phyloP scores from a whole-genome alignment of 1,139 yeast species.

The Insectozyma bohioensis region DNA sequence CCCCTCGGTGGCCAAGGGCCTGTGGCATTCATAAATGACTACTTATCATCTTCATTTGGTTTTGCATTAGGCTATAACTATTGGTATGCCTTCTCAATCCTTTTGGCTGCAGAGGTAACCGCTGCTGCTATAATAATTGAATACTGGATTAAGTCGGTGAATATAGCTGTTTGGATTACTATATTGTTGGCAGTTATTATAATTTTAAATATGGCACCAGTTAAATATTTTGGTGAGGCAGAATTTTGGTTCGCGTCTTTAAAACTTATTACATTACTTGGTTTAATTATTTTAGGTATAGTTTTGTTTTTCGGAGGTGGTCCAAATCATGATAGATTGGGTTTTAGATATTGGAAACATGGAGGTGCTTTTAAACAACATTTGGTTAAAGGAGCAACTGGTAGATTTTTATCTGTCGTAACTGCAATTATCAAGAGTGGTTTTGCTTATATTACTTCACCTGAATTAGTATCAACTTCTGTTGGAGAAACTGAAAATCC shows the following conservation, averaged over 20 bases:
- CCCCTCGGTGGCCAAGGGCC: constrained; percentile 52
- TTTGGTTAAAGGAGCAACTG: constrained; percentile 56
- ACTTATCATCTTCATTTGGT: constrained; percentile 36
- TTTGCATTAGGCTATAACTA: constrained; percentile 52
- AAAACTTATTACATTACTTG: constrained; percentile 40
- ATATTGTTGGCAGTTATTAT: constrained; percentile 43
- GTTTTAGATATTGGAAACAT: constrained; percentile 63
- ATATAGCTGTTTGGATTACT: constrained; percentile 56
- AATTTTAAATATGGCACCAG: constrained; percentile 43
- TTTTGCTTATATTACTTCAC: constrained; percentile 37
- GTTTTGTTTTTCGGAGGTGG: constrained; percentile 51
- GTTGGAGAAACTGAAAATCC: constrained; percentile 48
- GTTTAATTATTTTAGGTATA: constrained; percentile 42
- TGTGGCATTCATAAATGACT: constrained; percentile 37
- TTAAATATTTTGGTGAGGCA: constrained; percentile 59
- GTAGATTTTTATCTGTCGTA: constrained; percentile 45
- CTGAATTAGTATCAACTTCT: constrained; percentile 39
- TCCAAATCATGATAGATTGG: constrained; percentile 59
- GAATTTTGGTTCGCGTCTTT: constrained; percentile 68
- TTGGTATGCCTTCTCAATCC: constrained; percentile 49
- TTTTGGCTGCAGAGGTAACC: constrained; percentile 51
- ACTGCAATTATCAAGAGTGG: constrained; percentile 41
- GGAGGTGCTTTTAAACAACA: constrained; percentile 51
- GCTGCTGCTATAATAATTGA: constrained; percentile 53
- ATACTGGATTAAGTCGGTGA: constrained; percentile 56